phyloP scores from a whole-genome alignment of 1,284 basidiomycete genomes.

The Caloboletus firmus region DNA sequence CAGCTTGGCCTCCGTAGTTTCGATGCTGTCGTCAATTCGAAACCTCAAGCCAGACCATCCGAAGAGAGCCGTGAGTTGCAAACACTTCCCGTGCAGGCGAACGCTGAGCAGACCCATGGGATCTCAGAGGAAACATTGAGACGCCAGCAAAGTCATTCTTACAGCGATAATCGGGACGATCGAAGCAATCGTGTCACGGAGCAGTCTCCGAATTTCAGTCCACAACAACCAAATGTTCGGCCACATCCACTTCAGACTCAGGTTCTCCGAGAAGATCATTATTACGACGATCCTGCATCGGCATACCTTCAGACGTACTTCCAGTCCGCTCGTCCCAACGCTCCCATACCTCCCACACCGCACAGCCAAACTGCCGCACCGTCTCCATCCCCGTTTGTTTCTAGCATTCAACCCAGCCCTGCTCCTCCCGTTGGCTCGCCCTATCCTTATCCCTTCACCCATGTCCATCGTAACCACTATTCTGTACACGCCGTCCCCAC shows the following conservation, averaged over 20 bases:
- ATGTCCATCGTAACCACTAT: conserved; percentile 57
- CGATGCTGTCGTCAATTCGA: conserved; percentile 53
- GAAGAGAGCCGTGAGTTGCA: conserved; percentile 34
- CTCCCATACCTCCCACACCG: conserved; percentile 74
- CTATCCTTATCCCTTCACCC: conserved; percentile 72
- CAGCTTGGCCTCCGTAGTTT: conserved; percentile 59
- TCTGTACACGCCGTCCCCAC: conserved; percentile 37
- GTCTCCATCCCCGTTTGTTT: conserved; percentile 61
- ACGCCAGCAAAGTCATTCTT: conserved; percentile 22
- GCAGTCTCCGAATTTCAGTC: conserved; percentile 11
- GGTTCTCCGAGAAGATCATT: conserved; percentile 29
- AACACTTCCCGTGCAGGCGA: conserved; percentile 1
- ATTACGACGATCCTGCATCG: conserved; percentile 54
- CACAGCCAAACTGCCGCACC: conserved; percentile 71
- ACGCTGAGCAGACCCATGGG: conserved; percentile 17
- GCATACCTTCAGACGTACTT: conserved; percentile 60
- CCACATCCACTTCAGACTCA: conserved; percentile 33
- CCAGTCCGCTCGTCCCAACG: conserved; percentile 59
- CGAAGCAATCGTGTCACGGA: conserved; percentile 22
- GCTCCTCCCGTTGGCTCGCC: conserved; percentile 62
- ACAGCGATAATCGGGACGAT: conserved; percentile 20
- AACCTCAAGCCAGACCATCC: conserved; percentile 35
- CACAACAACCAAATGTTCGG: conserved; percentile 17
- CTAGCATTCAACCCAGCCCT: conserved; percentile 47
- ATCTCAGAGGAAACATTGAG: conserved; percentile 15